Evolutionary conservation across 139 green algal genomes (phyloP).

Genomic region (Astrephomene gubernaculifera): DNA sequence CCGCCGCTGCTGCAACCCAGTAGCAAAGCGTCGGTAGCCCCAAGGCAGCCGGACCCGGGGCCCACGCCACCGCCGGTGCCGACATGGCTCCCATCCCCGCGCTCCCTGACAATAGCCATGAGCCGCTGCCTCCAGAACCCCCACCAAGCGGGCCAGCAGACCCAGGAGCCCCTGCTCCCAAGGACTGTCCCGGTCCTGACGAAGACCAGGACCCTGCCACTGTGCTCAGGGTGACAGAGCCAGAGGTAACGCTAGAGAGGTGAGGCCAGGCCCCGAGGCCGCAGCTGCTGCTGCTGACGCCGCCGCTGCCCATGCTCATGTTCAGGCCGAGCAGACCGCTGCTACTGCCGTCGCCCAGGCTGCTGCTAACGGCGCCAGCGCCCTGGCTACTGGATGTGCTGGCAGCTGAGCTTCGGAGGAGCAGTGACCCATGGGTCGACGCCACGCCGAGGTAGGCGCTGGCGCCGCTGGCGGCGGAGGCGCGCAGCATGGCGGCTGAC

Average conservation of each 20-base stretch:
- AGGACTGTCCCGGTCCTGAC: no score
- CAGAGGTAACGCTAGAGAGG: no score
- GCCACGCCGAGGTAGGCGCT: neutral
- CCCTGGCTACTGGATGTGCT: constrained; percentile 4
- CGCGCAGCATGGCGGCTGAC: neutral
- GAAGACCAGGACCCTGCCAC: no score
- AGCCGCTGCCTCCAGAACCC: neutral
- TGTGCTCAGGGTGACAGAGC: no score
- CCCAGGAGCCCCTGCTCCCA: no score
- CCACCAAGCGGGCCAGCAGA: neutral
- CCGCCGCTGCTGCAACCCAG: neutral
- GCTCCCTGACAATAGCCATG: neutral
- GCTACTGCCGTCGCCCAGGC: neutral
- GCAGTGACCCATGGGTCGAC: constrained; percentile 18
- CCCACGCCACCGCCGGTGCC: neutral
- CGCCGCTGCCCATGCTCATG: neutral
- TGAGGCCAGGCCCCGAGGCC: no score
- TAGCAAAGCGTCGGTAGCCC: constrained; percentile 34
- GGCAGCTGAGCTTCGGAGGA: constrained; percentile 15
- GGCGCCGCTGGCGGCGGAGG: neutral
- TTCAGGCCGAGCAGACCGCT: no score
- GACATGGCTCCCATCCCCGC: neutral
- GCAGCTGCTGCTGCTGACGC: neutral
- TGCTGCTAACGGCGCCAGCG: neutral
- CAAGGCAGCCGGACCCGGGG: constrained; percentile 12